Percentiles rank a stretch among this genome's conserved stretches.
Evolutionary conservation across 2,329 filamentous ascomycete genomes (phyloP).

Genomic region (Fusarium staphyleae): DNA sequence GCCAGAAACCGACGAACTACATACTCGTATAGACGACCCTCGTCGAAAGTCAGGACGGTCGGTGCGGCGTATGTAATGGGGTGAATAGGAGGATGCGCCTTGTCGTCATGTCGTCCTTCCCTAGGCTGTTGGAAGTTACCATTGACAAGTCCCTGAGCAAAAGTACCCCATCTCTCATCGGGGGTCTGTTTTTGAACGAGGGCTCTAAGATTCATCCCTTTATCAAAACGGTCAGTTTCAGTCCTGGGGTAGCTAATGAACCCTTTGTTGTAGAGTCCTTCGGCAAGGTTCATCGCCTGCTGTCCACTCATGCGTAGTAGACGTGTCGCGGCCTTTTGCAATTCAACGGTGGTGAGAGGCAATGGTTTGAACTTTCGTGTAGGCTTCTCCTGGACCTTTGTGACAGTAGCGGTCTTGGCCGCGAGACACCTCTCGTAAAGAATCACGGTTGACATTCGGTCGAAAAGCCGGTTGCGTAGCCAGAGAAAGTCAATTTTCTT

Average conservation of each 20-base stretch:
- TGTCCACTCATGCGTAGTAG: constrained; percentile 92
- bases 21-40: constrained; percentile 88
- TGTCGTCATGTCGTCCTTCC: constrained; percentile 87
- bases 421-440: constrained; percentile 85
- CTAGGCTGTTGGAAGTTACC: constrained; percentile 84
- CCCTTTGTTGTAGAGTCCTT: constrained; percentile 88
- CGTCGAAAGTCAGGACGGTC: constrained; percentile 67
- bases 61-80: constrained; percentile 85
- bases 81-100: constrained; percentile 96
- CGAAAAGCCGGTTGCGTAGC: constrained; percentile 84
- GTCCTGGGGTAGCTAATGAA: constrained; percentile 98
- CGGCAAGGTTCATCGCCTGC: constrained; percentile 86
- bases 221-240: constrained; percentile 95
- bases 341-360: constrained; percentile 91
- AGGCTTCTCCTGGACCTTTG: constrained; percentile 86
- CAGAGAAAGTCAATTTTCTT: constrained; percentile 86
- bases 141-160: constrained; percentile 76
- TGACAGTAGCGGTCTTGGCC: constrained; percentile 79
- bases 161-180: constrained; percentile 78
- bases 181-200: constrained; percentile 85
- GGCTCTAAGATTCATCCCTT: constrained; percentile 80
- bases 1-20: constrained; percentile 90
- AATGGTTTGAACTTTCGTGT: constrained; percentile 94
- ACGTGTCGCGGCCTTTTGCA: constrained; percentile 93
- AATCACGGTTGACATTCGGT: constrained; percentile 79